phyloP scores from a whole-genome alignment of 495 filamentous ascomycete genomes.

The Aspergillus steynii region DNA sequence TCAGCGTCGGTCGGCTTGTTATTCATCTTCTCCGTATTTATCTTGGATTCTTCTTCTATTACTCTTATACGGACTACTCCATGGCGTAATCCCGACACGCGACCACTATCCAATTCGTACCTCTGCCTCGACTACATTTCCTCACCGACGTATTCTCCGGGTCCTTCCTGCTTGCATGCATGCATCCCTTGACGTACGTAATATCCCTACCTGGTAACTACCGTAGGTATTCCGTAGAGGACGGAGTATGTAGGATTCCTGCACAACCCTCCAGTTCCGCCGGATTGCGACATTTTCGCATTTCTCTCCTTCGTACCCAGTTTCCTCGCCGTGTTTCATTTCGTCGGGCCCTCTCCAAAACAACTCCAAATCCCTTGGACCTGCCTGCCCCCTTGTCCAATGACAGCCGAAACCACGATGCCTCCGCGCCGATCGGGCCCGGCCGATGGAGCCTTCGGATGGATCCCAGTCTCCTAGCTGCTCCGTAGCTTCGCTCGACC shows the following conservation, averaged over 20 bases:
- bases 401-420: slow-evolving; percentile 3
- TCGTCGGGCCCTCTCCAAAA: not conserved
- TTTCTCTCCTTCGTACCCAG: not conserved
- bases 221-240: too few species aligned
- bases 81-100: not conserved
- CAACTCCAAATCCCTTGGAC: not conserved
- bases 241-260: too few species aligned
- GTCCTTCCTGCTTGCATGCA: too few species aligned
- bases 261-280: too few species aligned
- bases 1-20: slow-evolving; percentile 9
- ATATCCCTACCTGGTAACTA: too few species aligned
- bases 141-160: too few species aligned
- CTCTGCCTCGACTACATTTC: too few species aligned
- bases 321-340: slow-evolving; percentile 2
- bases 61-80: too few species aligned
- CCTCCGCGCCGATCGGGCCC: slow-evolving; percentile 20
- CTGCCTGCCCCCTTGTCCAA: slow-evolving; percentile 6
- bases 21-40: not conserved
- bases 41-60: too few species aligned
- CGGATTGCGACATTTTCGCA: slow-evolving; percentile 6
- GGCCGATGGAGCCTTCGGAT: slow-evolving; percentile 20
- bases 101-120: not conserved
- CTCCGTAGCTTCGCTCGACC: slow-evolving; percentile 3
- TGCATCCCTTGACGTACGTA: too few species aligned
- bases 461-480: slow-evolving; percentile 7